Evolutionary conservation across 306 rosid genomes (phyloP), one percentile per base, ranked within the genome.

Genomic region (Rubus parviflorus): DNA sequence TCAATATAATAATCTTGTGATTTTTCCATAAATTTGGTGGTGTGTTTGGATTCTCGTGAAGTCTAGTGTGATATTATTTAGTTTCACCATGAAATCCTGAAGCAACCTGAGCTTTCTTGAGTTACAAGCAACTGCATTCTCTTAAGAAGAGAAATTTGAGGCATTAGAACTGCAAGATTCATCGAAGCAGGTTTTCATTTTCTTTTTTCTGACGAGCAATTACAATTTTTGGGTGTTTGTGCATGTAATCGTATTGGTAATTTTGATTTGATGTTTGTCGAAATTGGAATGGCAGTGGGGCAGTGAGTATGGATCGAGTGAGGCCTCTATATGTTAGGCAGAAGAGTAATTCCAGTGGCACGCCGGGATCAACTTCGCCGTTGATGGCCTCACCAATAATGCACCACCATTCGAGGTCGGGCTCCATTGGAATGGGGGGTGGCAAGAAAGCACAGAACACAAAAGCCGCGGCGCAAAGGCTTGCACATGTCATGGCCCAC

Each of bases 401-500:
- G 77, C 72, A 77, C 68, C 94, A 85, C 72, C 98, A 93, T 67
- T 25, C 67, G 1, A 92, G 89, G 75, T 35, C 83, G 8, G 91
- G 70, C 42, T 90, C 96, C 41, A 22, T 74, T 0, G 95, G 97
- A 60, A 12, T 85, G 80, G 60, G 54, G 0, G 84, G 72, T 43
- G 47, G 78, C 35, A 85, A 88, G 85, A 90, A 90, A 85, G 82
- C 88, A 4, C 97, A 85, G 90, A 93, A 86, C 80, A 83, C 96
- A 8, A 91, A 91, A 85, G 97, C 99, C 8, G 97, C 99, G 2
- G 99, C 99, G 1, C 97, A 92, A 73, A 88, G 97, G 83, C 97
- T 95, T n/a, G 99, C 97, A n/a, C 93, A 89, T 77, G 97, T 91
- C 47, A 95, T 95, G 99, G 86, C 99, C 65, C 77, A 85, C 73